Conservation (phyloP, 148 eudicot genomes). For the Fagopyrum esculentum region DNA sequence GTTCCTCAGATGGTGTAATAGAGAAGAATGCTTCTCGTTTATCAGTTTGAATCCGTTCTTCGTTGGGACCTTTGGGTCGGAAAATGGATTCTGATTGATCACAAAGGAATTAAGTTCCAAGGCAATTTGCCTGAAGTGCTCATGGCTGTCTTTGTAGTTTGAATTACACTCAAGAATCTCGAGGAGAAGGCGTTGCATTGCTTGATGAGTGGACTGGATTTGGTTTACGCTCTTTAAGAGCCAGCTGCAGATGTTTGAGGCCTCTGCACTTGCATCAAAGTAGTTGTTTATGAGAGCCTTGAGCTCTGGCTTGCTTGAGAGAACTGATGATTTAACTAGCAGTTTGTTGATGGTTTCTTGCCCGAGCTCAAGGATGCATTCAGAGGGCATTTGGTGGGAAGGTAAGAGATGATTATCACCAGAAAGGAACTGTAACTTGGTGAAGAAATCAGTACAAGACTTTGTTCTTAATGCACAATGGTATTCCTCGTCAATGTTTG, state of each 20-base stretch:
- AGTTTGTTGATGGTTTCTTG: slow-evolving; percentile 31
- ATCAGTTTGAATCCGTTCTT: slow-evolving; percentile 27
- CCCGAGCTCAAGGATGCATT: slow-evolving; percentile 34
- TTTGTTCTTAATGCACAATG: slow-evolving; percentile 39
- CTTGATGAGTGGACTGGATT: slow-evolving; percentile 21
- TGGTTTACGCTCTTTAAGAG: slow-evolving; percentile 31
- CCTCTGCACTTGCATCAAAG: slow-evolving; percentile 40
- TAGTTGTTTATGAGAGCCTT: slow-evolving; percentile 35
- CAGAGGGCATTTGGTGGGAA: slow-evolving; percentile 19
- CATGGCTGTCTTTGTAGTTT: neutral
- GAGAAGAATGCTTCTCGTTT: slow-evolving; percentile 24
- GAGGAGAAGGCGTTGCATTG: slow-evolving; percentile 16
- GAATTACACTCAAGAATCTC: neutral
- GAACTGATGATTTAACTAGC: slow-evolving; percentile 24
- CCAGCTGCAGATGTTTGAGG: slow-evolving; percentile 38
- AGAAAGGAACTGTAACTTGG: slow-evolving; percentile 25
- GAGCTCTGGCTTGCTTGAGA: slow-evolving; percentile 24
- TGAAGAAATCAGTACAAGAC: slow-evolving; percentile 39
- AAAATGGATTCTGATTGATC: slow-evolving; percentile 23
- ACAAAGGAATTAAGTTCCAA: slow-evolving; percentile 15
- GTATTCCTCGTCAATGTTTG: slow-evolving; percentile 43
- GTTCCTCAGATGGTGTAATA: slow-evolving; percentile 24
- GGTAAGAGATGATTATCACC: slow-evolving; percentile 11
- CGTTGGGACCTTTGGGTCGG: slow-evolving; percentile 10
- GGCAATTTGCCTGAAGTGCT: slow-evolving; percentile 4